Evolutionary conservation across 257 asterid genomes (phyloP), one percentile per base, ranked within the genome.

Genomic region (Solanum habrochaites): DNA sequence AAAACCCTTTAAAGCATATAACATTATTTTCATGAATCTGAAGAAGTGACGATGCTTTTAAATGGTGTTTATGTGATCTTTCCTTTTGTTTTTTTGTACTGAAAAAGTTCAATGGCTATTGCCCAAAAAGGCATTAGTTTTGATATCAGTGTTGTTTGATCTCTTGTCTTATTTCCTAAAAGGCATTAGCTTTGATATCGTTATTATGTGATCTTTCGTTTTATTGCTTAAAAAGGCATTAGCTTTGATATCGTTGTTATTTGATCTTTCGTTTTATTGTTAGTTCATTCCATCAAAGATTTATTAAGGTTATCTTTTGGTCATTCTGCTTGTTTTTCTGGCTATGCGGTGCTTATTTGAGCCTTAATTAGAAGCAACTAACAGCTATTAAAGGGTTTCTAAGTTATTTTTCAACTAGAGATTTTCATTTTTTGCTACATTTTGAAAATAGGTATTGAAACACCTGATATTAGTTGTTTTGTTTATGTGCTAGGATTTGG

Each of bases 1-100:
- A 89, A 67, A 88, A 96, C 90, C 98, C 98, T 1, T 67, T 95
- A 89, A 93, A 89, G 92, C 97, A 93, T 73, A 96, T 96, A 13
- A 4, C 7, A 52, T 52, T 18, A 18, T 91, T 27, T 93, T 95
- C n/a, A n/a, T 35, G 92, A 18, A n/a, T 52, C 62, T 6, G 62
- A 52, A 52, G 20, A 52, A 52, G 20, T 18, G n/a, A 52, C 11
- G 18, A 23, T 18, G 25, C 66, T 56, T 56, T 56, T 20, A 7
- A 7, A 3, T 20, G n/a, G 11, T 20, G 20, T n/a, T 20, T 56
- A 56, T 20, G 23, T 56, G 66, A 20, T 56, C 66, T 56, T 56
- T 56, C 11, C 25, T 20, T 56, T 56, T 35, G 32, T 31, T 31
- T 3, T 47, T 16, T 56, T 4, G 37, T 35, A 35, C 37, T 35